These are phyloP conservation scores for Yarrowia porcina DNA, from an alignment of 805 yeast species.

Conservation along the genomic window DNA sequence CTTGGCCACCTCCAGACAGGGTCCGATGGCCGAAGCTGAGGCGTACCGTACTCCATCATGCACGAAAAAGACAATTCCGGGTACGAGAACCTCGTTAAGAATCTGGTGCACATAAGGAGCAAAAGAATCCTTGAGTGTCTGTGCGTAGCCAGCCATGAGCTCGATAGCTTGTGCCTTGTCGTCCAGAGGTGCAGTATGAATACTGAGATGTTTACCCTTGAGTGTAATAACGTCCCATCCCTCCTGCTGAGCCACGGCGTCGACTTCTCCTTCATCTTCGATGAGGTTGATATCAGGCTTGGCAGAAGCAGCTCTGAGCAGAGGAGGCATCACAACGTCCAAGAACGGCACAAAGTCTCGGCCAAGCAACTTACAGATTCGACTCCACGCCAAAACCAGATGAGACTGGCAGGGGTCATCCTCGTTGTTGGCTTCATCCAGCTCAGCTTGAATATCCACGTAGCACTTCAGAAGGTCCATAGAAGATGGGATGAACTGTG, in stretches of 20 bases:
- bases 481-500: slow-evolving; percentile 73
- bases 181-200: slow-evolving; percentile 90
- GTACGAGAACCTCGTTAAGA: slow-evolving; percentile 73
- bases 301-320: slow-evolving; percentile 79
- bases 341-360: slow-evolving; percentile 80
- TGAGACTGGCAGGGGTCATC: slow-evolving; percentile 88
- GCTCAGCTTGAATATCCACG: slow-evolving; percentile 60
- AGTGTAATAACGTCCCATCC: slow-evolving; percentile 94
- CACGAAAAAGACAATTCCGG: slow-evolving; percentile 84
- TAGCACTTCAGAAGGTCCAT: slow-evolving; percentile 69
- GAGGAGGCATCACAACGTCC: slow-evolving; percentile 84
- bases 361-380: slow-evolving; percentile 83
- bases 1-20: slow-evolving; percentile 62
- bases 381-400: slow-evolving; percentile 93
- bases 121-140: slow-evolving; percentile 75
- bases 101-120: slow-evolving; percentile 79
- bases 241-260: slow-evolving; percentile 74
- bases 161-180: slow-evolving; percentile 94
- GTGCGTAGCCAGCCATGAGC: slow-evolving; percentile 76
- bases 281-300: slow-evolving; percentile 84
- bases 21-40: slow-evolving; percentile 82
- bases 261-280: slow-evolving; percentile 83
- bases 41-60: slow-evolving; percentile 93
- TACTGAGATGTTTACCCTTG: slow-evolving; percentile 89
- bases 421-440: slow-evolving; percentile 39